Conservation (phyloP, 352 stramenopile genomes). For the Aphanomyces invadans region DNA sequence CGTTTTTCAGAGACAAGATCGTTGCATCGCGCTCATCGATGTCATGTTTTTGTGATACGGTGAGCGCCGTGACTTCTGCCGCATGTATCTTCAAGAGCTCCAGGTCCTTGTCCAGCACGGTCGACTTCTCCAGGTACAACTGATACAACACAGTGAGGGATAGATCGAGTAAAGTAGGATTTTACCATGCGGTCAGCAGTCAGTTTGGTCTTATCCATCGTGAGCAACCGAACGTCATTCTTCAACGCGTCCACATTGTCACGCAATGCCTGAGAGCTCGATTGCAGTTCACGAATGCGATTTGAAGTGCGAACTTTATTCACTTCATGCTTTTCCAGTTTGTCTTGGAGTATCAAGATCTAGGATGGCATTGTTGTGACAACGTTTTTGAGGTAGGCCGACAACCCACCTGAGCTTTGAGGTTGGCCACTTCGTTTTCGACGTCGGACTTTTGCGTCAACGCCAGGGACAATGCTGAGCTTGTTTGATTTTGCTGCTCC, state of each 20-base stretch:
- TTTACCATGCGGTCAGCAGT: not conserved
- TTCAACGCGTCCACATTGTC: slow-evolving; percentile 49
- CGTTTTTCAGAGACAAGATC: slow-evolving; percentile 30
- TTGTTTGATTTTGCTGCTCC: slow-evolving; percentile 44
- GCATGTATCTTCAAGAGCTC: not conserved
- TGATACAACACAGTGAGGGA: not conserved
- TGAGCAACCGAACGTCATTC: slow-evolving; percentile 41
- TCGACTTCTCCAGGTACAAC: slow-evolving; percentile 3
- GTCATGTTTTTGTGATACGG: slow-evolving; percentile 39
- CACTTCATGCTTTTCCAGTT: not conserved
- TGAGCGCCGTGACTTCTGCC: slow-evolving; percentile 5
- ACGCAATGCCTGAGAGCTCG: slow-evolving; percentile 35
- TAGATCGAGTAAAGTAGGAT: not conserved
- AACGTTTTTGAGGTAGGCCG: not conserved
- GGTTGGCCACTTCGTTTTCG: not conserved
- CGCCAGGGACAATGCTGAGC: slow-evolving; percentile 53
- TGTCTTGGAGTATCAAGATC: not conserved
- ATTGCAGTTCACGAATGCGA: slow-evolving; percentile 20
- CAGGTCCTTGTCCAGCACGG: slow-evolving; percentile 40
- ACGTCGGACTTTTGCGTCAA: slow-evolving; percentile 44
- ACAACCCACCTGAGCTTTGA: slow-evolving; percentile 9
- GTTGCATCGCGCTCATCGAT: slow-evolving; percentile 37
- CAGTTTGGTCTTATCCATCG: slow-evolving; percentile 55
- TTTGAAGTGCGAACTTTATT: not conserved
- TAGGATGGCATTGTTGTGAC: not conserved